phyloP scores from a whole-genome alignment of 257 asterid genomes.

The Nicotiana tomentosiformis region DNA sequence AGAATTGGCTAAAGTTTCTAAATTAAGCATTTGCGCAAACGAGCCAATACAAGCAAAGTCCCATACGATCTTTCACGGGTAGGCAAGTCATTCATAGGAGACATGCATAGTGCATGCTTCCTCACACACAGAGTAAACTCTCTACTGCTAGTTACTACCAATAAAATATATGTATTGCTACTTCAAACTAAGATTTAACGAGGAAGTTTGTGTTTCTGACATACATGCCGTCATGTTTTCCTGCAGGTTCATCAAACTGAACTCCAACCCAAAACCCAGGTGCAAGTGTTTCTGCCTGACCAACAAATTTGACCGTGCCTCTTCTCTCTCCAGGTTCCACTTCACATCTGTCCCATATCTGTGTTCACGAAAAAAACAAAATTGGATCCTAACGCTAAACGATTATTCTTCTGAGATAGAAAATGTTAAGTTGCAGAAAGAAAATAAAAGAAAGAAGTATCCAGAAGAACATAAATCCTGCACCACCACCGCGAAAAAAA shows the following conservation, averaged over 20 bases:
- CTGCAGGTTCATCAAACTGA: constrained; percentile 88
- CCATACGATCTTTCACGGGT: neutral
- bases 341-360: constrained; percentile 93
- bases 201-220: constrained; percentile 22
- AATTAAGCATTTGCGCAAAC: neutral
- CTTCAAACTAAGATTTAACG: neutral
- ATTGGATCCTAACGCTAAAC: neutral
- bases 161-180: neutral
- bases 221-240: constrained; percentile 92
- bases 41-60: neutral
- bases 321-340: constrained; percentile 90
- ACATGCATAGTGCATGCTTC: neutral
- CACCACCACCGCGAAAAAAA: neutral
- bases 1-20: neutral
- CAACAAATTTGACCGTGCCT: constrained; percentile 79
- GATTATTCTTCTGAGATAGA: neutral
- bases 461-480: neutral
- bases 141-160: neutral
- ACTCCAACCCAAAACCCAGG: constrained; percentile 96
- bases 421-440: neutral
- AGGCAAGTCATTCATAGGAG: neutral
- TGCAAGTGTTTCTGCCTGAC: constrained; percentile 75
- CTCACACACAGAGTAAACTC: neutral
- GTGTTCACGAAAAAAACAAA: constrained; percentile 12
- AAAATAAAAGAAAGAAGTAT: neutral